These are phyloP conservation scores for Aspergillus puulaauensis DNA, from an alignment of 2,329 filamentous ascomycete species.

Conservation along the genomic window DNA sequence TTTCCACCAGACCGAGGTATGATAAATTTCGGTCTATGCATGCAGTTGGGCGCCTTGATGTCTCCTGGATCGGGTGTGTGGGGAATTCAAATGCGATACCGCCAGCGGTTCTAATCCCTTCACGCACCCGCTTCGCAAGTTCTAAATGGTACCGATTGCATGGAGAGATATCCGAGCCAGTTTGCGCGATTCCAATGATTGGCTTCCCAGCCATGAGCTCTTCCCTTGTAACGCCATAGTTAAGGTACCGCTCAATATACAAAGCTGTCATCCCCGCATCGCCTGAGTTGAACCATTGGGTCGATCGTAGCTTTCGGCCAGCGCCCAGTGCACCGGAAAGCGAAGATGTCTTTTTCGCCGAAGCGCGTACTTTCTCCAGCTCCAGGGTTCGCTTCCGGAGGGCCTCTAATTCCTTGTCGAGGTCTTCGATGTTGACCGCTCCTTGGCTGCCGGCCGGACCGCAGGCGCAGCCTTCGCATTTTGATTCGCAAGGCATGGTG, in stretches of 20 bases:
- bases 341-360: slow-evolving; percentile 20
- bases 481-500: slow-evolving; percentile 19
- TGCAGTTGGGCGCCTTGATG: slow-evolving; percentile 47
- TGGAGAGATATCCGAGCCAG: slow-evolving; percentile 51
- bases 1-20: slow-evolving; percentile 50
- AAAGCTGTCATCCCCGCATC: slow-evolving; percentile 47
- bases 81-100: slow-evolving; percentile 55
- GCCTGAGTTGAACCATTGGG: slow-evolving; percentile 46
- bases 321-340: slow-evolving; percentile 5
- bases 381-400: slow-evolving; percentile 40
- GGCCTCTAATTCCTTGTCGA: slow-evolving; percentile 39
- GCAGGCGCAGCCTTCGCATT: slow-evolving; percentile 37
- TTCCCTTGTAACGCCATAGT: slow-evolving; percentile 51
- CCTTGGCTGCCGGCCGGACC: slow-evolving; percentile 17
- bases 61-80: slow-evolving; percentile 55
- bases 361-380: slow-evolving; percentile 34
- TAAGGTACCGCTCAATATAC: slow-evolving; percentile 53
- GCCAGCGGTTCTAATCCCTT: slow-evolving; percentile 51
- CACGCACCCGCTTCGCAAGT: slow-evolving; percentile 51
- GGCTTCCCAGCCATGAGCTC: slow-evolving; percentile 52
- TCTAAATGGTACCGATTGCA: slow-evolving; percentile 54
- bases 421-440: slow-evolving; percentile 41
- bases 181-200: slow-evolving; percentile 54
- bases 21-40: slow-evolving; percentile 52
- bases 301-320: slow-evolving; percentile 39